phyloP scores from a whole-genome alignment of 78 protist species.

The Tieghemostelium lacteum region DNA sequence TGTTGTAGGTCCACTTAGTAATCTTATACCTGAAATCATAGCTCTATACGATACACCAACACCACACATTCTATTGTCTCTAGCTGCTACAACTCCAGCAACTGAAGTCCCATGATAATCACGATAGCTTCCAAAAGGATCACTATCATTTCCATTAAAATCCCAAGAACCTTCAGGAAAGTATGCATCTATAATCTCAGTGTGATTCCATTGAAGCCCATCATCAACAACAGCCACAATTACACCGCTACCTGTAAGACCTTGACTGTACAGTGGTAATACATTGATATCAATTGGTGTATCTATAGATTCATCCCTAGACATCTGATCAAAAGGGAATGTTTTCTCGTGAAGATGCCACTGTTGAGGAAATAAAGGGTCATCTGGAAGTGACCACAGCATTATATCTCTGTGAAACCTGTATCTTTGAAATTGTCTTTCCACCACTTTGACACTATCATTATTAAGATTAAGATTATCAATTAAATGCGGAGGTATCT shows the following conservation, averaged over 20 bases:
- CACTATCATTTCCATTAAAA: neutral
- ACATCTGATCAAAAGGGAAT: too few relatives aligned
- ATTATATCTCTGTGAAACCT: too few relatives aligned
- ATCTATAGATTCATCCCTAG: too few relatives aligned
- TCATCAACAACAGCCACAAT: conserved; percentile 31
- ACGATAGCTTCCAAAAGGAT: neutral
- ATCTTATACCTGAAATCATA: neutral
- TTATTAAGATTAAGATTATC: too few relatives aligned
- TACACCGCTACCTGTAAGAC: conserved; percentile 8
- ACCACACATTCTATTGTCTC: conserved; percentile 17
- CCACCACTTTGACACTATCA: too few relatives aligned
- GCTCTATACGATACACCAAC: conserved; percentile 29
- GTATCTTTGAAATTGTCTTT: too few relatives aligned
- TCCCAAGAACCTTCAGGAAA: neutral
- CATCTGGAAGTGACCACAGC: too few relatives aligned
- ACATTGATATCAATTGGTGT: neutral
- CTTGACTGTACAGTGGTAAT: neutral
- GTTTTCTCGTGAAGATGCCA: too few relatives aligned
- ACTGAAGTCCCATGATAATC: conserved; percentile 26
- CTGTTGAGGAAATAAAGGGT: too few relatives aligned
- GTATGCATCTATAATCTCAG: neutral
- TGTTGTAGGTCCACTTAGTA: conserved; percentile 1
- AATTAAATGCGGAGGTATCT: too few relatives aligned
- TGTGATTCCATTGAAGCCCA: conserved; percentile 10
- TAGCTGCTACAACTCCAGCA: conserved; percentile 19